phyloP scores from a whole-genome alignment of 2,329 filamentous ascomycete genomes.

The Biscogniauxia sp. region DNA sequence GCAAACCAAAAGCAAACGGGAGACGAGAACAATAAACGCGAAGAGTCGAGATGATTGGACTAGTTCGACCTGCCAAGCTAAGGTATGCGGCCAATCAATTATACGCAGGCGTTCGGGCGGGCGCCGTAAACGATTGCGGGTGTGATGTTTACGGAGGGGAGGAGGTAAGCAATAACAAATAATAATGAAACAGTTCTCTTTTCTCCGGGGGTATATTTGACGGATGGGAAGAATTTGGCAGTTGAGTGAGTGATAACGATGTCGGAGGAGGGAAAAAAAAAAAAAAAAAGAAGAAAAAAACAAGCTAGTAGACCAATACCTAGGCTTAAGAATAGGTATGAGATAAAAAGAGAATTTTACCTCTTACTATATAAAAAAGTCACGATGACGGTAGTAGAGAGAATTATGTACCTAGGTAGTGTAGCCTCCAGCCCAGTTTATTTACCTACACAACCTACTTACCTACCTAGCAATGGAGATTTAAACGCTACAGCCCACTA shows the following conservation, averaged over 20 bases:
- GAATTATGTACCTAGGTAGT: too few relatives aligned
- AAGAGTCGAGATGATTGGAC: slow-evolving; percentile 4
- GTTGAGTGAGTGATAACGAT: not conserved
- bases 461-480: too few relatives aligned
- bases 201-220: slow-evolving; percentile 5
- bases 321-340: not conserved
- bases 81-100: slow-evolving; percentile 1
- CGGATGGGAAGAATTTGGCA: slow-evolving; percentile 2
- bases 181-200: not conserved
- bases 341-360: not conserved
- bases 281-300: slow-evolving; percentile 5
- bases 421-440: not conserved
- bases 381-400: not conserved
- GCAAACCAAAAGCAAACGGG: not conserved
- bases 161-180: not conserved
- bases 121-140: not conserved
- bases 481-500: too few relatives aligned
- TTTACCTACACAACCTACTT: not conserved
- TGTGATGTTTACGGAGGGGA: not conserved
- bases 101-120: not conserved
- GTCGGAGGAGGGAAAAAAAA: not conserved
- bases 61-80: not conserved
- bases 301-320: not conserved
- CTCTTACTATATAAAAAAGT: not conserved
- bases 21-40: slow-evolving; percentile 1